A percentile compares a stretch with the other conserved stretches of the same genome.
Conservation (phyloP, 2,329 filamentous ascomycete species). For the Rhynchosporium secalis region DNA sequence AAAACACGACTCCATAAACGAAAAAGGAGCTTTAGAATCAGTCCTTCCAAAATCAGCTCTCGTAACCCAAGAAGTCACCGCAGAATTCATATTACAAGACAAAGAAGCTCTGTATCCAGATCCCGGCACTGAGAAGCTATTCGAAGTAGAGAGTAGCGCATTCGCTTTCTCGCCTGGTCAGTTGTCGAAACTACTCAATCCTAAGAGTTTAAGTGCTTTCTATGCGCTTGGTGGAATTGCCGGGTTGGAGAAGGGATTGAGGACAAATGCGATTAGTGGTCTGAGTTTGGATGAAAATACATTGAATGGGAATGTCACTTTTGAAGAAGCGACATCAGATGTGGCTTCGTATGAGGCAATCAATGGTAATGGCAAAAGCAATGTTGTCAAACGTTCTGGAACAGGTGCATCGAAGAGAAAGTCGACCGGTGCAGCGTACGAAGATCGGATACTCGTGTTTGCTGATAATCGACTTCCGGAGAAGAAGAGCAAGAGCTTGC, state of each 20-base stretch:
- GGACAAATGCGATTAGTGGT: constrained; percentile 61
- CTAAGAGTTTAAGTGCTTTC: constrained; percentile 71
- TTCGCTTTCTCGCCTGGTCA: constrained; percentile 73
- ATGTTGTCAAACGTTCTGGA: neutral
- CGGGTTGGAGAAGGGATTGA: constrained; percentile 73
- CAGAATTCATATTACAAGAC: constrained; percentile 6
- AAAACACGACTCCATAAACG: neutral
- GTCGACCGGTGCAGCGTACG: neutral
- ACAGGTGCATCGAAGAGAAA: neutral
- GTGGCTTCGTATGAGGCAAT: neutral
- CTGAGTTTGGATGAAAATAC: constrained; percentile 67
- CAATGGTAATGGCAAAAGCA: constrained; percentile 6
- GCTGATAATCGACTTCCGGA: constrained; percentile 63
- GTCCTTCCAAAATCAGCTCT: neutral
- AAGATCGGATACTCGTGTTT: constrained; percentile 47
- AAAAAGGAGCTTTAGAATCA: constrained; percentile 4
- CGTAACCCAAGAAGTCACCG: constrained; percentile 6
- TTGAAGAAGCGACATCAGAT: constrained; percentile 42
- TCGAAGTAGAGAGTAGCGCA: constrained; percentile 62
- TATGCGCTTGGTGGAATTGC: constrained; percentile 69
- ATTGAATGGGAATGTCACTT: constrained; percentile 60
- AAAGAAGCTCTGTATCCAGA: constrained; percentile 8
- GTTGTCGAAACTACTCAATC: constrained; percentile 71
- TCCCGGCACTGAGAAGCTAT: constrained; percentile 39
- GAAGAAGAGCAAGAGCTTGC: constrained; percentile 64